phyloP scores from a whole-genome alignment of 1,139 yeast species.

The Yamadazyma oceani region DNA sequence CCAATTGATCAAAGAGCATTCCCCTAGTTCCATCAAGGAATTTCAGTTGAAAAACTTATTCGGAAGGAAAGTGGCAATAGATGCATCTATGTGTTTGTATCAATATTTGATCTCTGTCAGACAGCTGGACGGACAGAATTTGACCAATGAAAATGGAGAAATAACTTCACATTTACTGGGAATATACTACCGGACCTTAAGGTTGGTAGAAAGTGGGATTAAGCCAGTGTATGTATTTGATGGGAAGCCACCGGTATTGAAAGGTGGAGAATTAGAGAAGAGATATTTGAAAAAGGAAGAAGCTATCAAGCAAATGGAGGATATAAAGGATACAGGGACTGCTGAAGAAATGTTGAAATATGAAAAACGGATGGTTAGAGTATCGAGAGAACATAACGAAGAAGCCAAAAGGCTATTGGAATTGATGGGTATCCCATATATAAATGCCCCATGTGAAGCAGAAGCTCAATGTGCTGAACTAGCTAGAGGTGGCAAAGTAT shows the following conservation, averaged over 20 bases:
- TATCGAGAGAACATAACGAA: slow-evolving; percentile 85
- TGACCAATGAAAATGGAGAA: slow-evolving; percentile 85
- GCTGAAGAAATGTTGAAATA: slow-evolving; percentile 72
- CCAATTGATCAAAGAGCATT: slow-evolving; percentile 82
- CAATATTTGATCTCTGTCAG: slow-evolving; percentile 95
- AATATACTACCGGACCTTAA: slow-evolving; percentile 85
- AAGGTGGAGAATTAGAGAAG: slow-evolving; percentile 90
- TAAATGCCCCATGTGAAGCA: slow-evolving; percentile 96
- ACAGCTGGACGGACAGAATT: slow-evolving; percentile 94
- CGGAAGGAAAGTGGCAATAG: slow-evolving; percentile 94
- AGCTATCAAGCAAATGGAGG: slow-evolving; percentile 73
- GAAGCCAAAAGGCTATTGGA: slow-evolving; percentile 81
- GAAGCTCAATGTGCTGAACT: slow-evolving; percentile 97
- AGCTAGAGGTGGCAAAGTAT: slow-evolving; percentile 85
- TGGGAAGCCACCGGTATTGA: slow-evolving; percentile 90
- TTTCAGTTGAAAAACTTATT: slow-evolving; percentile 82
- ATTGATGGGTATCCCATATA: slow-evolving; percentile 93
- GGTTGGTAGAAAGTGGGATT: slow-evolving; percentile 87
- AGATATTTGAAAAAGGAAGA: slow-evolving; percentile 79
- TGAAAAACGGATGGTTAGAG: slow-evolving; percentile 87
- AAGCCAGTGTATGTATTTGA: slow-evolving; percentile 97
- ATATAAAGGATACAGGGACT: slow-evolving; percentile 76
- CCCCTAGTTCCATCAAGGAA: slow-evolving; percentile 77
- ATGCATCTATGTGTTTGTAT: slow-evolving; percentile 87
- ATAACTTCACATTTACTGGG: slow-evolving; percentile 97